Conservation (phyloP, 768 basidiomycete species). For the Suillus bovinus region DNA sequence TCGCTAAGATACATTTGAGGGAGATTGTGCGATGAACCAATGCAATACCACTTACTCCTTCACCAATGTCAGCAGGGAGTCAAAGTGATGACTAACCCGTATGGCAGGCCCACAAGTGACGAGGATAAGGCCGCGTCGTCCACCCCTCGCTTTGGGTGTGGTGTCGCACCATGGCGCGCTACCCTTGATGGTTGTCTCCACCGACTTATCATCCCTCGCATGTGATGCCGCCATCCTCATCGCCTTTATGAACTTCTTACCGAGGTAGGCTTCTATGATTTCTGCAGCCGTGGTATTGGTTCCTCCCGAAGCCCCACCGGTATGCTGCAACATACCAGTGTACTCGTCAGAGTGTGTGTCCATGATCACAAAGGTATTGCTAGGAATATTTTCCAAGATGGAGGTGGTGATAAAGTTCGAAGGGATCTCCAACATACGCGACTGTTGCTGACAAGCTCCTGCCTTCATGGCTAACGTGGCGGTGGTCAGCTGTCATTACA, state of each 20-base stretch:
- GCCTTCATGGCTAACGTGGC: too few species aligned
- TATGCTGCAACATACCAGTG: background rate
- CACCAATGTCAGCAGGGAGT: background rate
- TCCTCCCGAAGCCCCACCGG: background rate
- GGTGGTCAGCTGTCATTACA: background rate
- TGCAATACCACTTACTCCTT: background rate
- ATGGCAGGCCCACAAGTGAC: background rate
- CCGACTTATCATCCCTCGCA: background rate
- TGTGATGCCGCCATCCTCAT: background rate
- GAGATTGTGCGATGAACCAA: background rate
- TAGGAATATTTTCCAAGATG: background rate
- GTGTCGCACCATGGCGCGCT: background rate
- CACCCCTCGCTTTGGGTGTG: background rate
- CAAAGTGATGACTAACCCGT: background rate
- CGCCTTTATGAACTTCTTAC: background rate
- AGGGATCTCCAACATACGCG: background rate
- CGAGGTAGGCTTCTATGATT: background rate
- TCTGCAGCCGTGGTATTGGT: background rate
- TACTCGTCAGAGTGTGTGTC: background rate
- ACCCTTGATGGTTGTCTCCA: background rate
- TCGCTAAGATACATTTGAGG: background rate
- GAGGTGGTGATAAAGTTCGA: too few species aligned
- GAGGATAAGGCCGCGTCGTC: background rate
- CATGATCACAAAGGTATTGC: background rate
- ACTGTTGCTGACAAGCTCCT: background rate